Base-by-base conservation (phyloP, 2,329 filamentous ascomycete genomes). In the Herpomyces periplanetae region DNA sequence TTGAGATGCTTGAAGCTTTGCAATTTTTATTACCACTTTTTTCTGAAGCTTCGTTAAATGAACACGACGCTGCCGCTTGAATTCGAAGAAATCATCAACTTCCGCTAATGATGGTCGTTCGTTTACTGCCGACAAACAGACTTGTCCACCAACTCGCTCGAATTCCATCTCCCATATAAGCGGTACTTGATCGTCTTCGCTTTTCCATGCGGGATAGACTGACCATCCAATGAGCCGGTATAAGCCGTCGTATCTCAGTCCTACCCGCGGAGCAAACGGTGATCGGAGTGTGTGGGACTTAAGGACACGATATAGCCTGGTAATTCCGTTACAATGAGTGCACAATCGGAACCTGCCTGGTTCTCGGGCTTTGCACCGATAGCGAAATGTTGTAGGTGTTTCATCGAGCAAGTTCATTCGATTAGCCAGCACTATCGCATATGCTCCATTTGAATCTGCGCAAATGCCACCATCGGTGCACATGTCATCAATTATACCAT, bases 211-310 rank as follows among this genome's bases (percentile, higher is more conserved):
- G 20, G 31, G 26, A 9, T 26, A 34, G 21, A 45, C 31, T 1
- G 33, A 31, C 43, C 43, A 47, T 10, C 41, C 39, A 5, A 24
- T 31, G 6, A 38, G 31, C 23, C 29, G 32, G 26, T 38, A 31
- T 13, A 47, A 23, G 18, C 44, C 44, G 19, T 47, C 44, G 23
- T 46, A 47, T 28, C 44, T 28, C 4, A 47, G 27, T 0, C 44
- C 44, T 18, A 39, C 41, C 23, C 37, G 37, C 2, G 44, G 44
- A 5, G 38, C 35, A 37, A 38, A 44, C 12, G 42, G 32, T 21
- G 40, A 43, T 13, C 33, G 35, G 21, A 44, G 27, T 5, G 31
- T 35, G 24, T 47, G 43, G 18, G 35, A 38, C 13, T 43, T 34
- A 20, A 47, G 30, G 5, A 47, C 33, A 7, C 44, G 34, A 4